A percentile compares a stretch with the other conserved stretches of the same genome.
phyloP scores from a whole-genome alignment of 306 rosid genomes.

The Amphicarpaea edgeworthii region DNA sequence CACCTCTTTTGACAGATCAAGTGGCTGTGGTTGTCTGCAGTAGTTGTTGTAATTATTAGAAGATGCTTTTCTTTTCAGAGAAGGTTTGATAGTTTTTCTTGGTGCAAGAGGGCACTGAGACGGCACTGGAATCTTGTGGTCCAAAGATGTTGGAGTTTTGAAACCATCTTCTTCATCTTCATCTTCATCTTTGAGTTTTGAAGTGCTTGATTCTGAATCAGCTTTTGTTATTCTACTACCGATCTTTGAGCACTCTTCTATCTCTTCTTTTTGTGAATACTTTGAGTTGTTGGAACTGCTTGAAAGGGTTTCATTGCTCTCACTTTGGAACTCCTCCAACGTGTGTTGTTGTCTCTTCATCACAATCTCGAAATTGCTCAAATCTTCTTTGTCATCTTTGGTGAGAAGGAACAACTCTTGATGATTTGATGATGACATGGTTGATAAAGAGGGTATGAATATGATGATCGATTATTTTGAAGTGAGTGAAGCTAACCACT shows the following conservation, averaged over 20 bases:
- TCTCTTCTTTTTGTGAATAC: conserved; percentile 12
- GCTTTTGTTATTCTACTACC: conserved; percentile 6
- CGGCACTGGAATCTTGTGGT: conserved; percentile 57
- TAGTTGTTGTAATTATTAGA: background rate
- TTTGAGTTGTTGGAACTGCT: conserved; percentile 31
- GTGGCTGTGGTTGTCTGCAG: conserved; percentile 37
- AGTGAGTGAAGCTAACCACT: conserved; percentile 20
- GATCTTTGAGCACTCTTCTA: background rate
- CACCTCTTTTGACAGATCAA: conserved; percentile 52
- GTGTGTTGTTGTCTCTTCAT: conserved; percentile 12
- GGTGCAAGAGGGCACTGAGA: conserved; percentile 73
- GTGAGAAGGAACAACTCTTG: conserved; percentile 29
- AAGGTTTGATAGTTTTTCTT: conserved; percentile 50
- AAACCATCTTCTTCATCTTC: conserved; percentile 58
- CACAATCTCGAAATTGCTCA: conserved; percentile 5
- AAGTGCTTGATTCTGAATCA: background rate
- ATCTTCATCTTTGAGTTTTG: background rate
- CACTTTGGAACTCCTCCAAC: conserved; percentile 29
- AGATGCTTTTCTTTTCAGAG: conserved; percentile 49
- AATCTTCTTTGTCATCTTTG: conserved; percentile 32
- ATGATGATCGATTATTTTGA: background rate
- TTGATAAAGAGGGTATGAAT: conserved; percentile 1
- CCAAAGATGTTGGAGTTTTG: conserved; percentile 70
- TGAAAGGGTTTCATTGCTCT: conserved; percentile 19
- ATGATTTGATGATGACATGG: conserved; percentile 48